Evolutionary conservation across 768 basidiomycete species (phyloP), one percentile per base, ranked within the genome.

Genomic region (Mycena polygramma): DNA sequence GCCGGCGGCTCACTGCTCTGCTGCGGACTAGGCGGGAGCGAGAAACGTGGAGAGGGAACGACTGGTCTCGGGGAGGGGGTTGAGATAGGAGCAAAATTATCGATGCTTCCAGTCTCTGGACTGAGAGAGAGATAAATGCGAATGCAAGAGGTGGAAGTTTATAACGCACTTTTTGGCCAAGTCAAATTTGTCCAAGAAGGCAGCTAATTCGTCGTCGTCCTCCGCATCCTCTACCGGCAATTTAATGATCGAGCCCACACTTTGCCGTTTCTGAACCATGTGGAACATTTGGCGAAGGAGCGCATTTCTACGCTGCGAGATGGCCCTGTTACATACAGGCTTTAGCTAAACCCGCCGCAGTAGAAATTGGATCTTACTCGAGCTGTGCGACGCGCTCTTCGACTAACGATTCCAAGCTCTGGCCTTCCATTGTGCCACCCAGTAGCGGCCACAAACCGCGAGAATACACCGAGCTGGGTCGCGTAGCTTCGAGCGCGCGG

Each of bases 251-350:
- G 81, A 69, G 26, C 86, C 86, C 52, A 86, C 75, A 72, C 81
- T 82, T 60, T 87, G 82, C 75, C 88, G 87, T 65, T 83, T 84
- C 66, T 84, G 85, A 57, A 93, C 85, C 83, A 94, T 87, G 61
- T 81, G 80, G 80, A 88, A 92, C 89, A 94, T 90, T 78, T 94
- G 88, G 51, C 85, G 85, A 77, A 94, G 85, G 57, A 94, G 85
- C 62, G 83, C 89, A 90, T 92, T 91, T 78, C 93, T 84, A 73
- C 89, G 89, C 55, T 85, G 80, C 52, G 89, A 80, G 71, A 94
- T 90, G 72, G 83, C 84, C 77, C 93, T 94, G 71, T 22, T 69
- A 60, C 37, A 58, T 52, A 67, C 48, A 59, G 64, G 58, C 69
- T 58, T 68, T 39, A 58, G 60, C 49, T 26, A 39, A 60, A 67